Evolutionary conservation across 192 early-diverging fungal species (phyloP).

Genomic region (Entomortierella beljakovae): DNA sequence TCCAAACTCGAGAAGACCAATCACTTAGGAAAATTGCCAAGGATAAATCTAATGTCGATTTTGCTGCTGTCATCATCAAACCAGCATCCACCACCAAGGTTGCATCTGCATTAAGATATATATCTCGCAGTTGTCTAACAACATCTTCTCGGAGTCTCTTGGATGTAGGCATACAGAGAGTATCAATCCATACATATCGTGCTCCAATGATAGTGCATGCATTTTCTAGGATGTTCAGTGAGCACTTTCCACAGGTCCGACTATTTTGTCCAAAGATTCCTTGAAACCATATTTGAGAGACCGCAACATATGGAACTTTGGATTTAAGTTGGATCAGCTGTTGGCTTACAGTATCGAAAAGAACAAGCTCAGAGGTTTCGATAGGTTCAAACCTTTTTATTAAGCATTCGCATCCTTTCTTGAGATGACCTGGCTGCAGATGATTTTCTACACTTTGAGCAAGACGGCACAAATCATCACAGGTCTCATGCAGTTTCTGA

Average conservation of each 20-base stretch:
- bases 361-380: slow-evolving; percentile 8
- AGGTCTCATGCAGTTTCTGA: slow-evolving; percentile 1
- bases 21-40: slow-evolving; percentile 16
- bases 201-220: slow-evolving; percentile 4
- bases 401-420: slow-evolving; percentile 2
- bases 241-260: slow-evolving; percentile 16
- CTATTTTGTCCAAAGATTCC: slow-evolving; percentile 19
- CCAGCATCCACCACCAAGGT: slow-evolving; percentile 15
- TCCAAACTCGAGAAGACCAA: slow-evolving; percentile 16
- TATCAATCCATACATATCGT: slow-evolving; percentile 16
- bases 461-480: background rate
- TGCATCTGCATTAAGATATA: slow-evolving; percentile 8
- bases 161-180: no score
- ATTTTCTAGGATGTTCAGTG: background rate
- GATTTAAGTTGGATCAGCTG: background rate
- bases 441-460: background rate
- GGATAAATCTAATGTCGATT: slow-evolving; percentile 9
- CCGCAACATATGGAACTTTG: slow-evolving; percentile 1
- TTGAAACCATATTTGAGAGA: slow-evolving; percentile 23
- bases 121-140: slow-evolving; percentile 3
- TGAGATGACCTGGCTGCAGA: slow-evolving; percentile 3
- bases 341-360: slow-evolving; percentile 4
- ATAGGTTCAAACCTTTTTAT: slow-evolving; percentile 3
- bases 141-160: slow-evolving; percentile 2
- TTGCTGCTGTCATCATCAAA: slow-evolving; percentile 7